Evolutionary conservation across 2,329 filamentous ascomycete genomes (phyloP).

Genomic region (Dactylellina haptotyla): DNA sequence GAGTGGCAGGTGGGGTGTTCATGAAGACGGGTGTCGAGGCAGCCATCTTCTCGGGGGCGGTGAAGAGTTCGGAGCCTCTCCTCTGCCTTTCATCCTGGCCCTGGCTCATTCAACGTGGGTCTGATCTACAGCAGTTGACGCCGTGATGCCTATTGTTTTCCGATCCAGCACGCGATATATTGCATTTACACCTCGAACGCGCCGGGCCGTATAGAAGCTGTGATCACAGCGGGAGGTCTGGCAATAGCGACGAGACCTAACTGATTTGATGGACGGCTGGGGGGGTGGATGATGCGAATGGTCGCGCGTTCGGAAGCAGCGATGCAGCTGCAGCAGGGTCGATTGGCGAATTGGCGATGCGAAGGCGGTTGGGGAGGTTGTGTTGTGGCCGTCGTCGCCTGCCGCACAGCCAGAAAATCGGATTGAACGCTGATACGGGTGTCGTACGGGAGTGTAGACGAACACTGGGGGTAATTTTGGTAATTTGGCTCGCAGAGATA

Average conservation of each 20-base stretch:
- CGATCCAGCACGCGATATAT: too few relatives aligned
- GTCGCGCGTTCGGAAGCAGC: not conserved
- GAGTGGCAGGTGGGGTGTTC: constrained; percentile 42
- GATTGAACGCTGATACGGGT: too few relatives aligned
- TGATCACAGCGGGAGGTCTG: not conserved
- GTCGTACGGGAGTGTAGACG: too few relatives aligned
- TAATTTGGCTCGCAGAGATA: too few relatives aligned
- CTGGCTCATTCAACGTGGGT: not conserved
- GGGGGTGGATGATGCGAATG: not conserved
- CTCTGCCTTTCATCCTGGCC: constrained; percentile 20
- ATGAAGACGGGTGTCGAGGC: not conserved
- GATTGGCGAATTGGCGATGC: too few relatives aligned
- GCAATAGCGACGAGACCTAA: not conserved
- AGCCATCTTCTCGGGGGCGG: constrained; percentile 7
- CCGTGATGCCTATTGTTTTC: too few relatives aligned
- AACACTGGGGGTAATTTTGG: too few relatives aligned
- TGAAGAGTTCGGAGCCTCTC: not conserved
- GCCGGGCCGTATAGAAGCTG: not conserved
- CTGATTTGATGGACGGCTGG: not conserved
- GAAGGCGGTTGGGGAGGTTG: too few relatives aligned
- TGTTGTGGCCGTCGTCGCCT: too few relatives aligned
- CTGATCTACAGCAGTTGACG: too few relatives aligned
- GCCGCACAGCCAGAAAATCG: too few relatives aligned
- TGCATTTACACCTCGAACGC: not conserved
- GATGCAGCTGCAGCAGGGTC: not conserved